Evolutionary conservation across 176 grass and related monocot species (phyloP), one percentile per base, ranked within the genome.

Genomic region (Poa pratensis): DNA sequence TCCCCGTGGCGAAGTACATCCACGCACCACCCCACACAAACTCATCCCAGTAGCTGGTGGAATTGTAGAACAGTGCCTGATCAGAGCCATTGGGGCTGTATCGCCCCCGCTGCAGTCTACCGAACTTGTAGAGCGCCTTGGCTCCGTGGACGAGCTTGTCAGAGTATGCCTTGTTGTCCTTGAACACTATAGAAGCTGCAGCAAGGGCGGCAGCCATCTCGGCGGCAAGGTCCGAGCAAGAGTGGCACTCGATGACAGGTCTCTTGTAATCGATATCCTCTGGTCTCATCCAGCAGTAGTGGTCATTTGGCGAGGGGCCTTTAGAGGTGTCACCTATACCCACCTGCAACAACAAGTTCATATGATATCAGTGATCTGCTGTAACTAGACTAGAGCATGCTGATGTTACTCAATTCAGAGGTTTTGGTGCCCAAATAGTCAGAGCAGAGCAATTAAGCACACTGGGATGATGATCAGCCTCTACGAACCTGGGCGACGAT

Each of bases 121-220:
- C 94, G 27, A 86, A 97, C 84, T 97, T 97, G 88, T 92, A 97
- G 27, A 97, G 78, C 59, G 94, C 89, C 77, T 89, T 90, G 5
- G 94, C 94, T 4, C 94, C 92, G 24, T 90, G 86, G 37, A 92
- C 81, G 20, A 97, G 90, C 88, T 97, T 94, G 51, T 94, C 92
- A 2, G 94, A 97, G 84, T 97, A 97, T 10, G 83, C 83, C 80
- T 92, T 92, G 77, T 69, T 92, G 84, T 97, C 92, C 75, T 92
- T 94, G 92, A 97, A 97, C 83, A 97, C 94, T 71, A 97, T 97
- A 84, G 94, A 97, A 76, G 94, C 94, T n/a, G 94, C 92, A 24
- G 94, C 94, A 5, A 97, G 80, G 19, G 94, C 88, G 3, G 94
- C 94, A 5, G 94, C 94, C 94, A 97, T 97, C 76, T 97, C 94